Percentiles rank a stretch among this genome's conserved stretches.
Evolutionary conservation across 2,329 filamentous ascomycete genomes (phyloP).

Genomic region (Macrophomina phaseolina): DNA sequence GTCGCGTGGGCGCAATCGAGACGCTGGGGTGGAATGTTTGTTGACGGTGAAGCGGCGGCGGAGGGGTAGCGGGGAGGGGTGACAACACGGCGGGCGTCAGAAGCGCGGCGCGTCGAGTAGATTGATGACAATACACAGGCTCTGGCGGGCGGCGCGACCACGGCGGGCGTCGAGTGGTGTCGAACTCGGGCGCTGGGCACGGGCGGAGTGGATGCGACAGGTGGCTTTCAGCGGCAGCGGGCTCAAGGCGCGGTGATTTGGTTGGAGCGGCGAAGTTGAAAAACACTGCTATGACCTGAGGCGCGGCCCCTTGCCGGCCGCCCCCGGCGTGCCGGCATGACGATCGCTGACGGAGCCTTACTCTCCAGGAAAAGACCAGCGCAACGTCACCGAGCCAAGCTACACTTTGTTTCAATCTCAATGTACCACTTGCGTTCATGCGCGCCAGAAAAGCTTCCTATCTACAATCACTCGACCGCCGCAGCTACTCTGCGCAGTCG

Average conservation of each 20-base stretch:
- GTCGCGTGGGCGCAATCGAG: conserved; percentile 13
- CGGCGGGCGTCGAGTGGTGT: conserved; percentile 13
- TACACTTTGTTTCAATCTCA: conserved; percentile 20
- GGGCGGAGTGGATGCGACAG: conserved; percentile 18
- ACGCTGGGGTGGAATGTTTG: neutral
- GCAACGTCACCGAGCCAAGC: conserved; percentile 10
- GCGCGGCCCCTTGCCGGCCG: conserved; percentile 11
- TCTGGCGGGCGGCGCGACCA: conserved; percentile 6
- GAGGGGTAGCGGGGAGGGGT: conserved; percentile 11
- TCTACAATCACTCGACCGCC: neutral
- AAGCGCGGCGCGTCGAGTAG: conserved; percentile 20
- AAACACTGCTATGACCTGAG: conserved; percentile 8
- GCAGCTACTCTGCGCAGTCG: neutral
- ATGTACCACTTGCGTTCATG: neutral
- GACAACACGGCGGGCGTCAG: conserved; percentile 15
- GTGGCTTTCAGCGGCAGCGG: conserved; percentile 18
- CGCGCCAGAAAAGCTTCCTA: neutral
- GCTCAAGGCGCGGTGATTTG: conserved; percentile 17
- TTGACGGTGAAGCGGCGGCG: conserved; percentile 15
- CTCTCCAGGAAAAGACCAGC: conserved; percentile 13
- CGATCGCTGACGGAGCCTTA: conserved; percentile 16
- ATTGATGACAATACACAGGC: conserved; percentile 1
- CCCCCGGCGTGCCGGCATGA: conserved; percentile 1
- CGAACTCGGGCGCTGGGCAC: neutral
- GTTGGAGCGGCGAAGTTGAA: conserved; percentile 19